Conservation (phyloP, 1,284 basidiomycete species). For the Cryptococcus jaspeensis region DNA sequence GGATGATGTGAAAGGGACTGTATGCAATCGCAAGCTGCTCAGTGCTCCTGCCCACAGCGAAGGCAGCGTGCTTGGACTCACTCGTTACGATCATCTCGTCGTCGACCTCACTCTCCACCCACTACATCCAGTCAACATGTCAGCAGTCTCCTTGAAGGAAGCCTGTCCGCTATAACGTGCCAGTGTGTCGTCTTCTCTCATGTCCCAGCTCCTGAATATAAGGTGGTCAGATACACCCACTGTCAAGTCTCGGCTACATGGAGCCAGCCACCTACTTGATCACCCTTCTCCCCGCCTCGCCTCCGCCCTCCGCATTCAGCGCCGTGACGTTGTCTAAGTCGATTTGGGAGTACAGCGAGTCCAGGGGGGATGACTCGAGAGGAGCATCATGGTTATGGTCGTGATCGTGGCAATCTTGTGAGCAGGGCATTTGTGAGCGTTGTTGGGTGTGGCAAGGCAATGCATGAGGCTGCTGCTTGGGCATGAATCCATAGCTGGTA, state of each 20-base stretch:
- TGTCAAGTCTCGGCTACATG: not conserved
- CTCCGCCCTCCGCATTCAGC: constrained; percentile 47
- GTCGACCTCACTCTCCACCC: constrained; percentile 48
- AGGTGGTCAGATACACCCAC: not conserved
- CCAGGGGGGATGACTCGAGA: constrained; percentile 41
- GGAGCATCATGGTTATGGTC: constrained; percentile 42
- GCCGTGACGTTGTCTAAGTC: constrained; percentile 49
- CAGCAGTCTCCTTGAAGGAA: not conserved
- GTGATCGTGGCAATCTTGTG: constrained; percentile 1
- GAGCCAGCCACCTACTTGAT: constrained; percentile 44
- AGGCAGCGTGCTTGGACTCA: constrained; percentile 15
- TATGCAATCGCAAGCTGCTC: not conserved
- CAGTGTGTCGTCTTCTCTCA: constrained; percentile 43
- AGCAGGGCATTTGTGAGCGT: not conserved
- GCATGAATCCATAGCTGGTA: not conserved
- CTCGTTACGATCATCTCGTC: constrained; percentile 49
- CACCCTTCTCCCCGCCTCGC: constrained; percentile 41
- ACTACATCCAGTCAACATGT: constrained; percentile 3
- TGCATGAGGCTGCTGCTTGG: not conserved
- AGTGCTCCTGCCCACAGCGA: not conserved
- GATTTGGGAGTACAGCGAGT: constrained; percentile 42
- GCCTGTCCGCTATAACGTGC: constrained; percentile 20
- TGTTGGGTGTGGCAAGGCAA: not conserved
- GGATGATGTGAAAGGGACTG: constrained; percentile 50
- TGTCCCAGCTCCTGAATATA: constrained; percentile 33